phyloP scores from a whole-genome alignment of 2,329 filamentous ascomycete genomes.

The Ilyonectria mors-panacis region DNA sequence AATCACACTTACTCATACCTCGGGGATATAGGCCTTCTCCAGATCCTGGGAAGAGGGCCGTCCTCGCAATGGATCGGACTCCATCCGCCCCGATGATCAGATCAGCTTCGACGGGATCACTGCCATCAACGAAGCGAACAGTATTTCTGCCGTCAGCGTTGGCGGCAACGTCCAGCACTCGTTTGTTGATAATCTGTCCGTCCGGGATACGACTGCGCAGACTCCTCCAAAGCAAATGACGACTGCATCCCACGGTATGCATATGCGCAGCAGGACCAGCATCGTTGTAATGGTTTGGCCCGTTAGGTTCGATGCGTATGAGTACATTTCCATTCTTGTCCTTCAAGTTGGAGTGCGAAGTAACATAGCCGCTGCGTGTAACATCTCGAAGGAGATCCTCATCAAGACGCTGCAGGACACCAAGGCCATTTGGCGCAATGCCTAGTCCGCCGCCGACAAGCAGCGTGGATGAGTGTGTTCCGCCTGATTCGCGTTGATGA shows the following conservation, averaged over 20 bases:
- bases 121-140: slow-evolving; percentile 42
- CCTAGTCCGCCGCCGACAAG: slow-evolving; percentile 45
- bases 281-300: neutral
- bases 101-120: slow-evolving; percentile 40
- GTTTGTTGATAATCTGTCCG: slow-evolving; percentile 37
- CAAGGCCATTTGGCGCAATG: slow-evolving; percentile 44
- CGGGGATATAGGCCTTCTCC: slow-evolving; percentile 40
- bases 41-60: slow-evolving; percentile 41
- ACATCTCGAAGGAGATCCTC: slow-evolving; percentile 42
- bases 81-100: slow-evolving; percentile 48
- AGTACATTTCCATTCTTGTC: slow-evolving; percentile 42
- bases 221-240: slow-evolving; percentile 44
- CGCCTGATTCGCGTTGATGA: slow-evolving; percentile 35
- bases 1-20: slow-evolving; percentile 42
- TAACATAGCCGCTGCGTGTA: slow-evolving; percentile 41
- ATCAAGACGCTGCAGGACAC: slow-evolving; percentile 44
- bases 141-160: slow-evolving; percentile 34
- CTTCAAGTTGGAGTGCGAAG: slow-evolving; percentile 41
- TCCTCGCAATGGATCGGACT: slow-evolving; percentile 37
- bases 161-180: slow-evolving; percentile 37
- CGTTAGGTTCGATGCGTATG: slow-evolving; percentile 36
- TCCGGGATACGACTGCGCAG: slow-evolving; percentile 42
- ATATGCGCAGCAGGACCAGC: slow-evolving; percentile 23
- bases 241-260: slow-evolving; percentile 42
- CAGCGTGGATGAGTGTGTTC: slow-evolving; percentile 44